A percentile compares a stretch with the other conserved stretches of the same genome.
Evolutionary conservation across 805 yeast genomes (phyloP).

Genomic region (Schwanniomyces yamadae): DNA sequence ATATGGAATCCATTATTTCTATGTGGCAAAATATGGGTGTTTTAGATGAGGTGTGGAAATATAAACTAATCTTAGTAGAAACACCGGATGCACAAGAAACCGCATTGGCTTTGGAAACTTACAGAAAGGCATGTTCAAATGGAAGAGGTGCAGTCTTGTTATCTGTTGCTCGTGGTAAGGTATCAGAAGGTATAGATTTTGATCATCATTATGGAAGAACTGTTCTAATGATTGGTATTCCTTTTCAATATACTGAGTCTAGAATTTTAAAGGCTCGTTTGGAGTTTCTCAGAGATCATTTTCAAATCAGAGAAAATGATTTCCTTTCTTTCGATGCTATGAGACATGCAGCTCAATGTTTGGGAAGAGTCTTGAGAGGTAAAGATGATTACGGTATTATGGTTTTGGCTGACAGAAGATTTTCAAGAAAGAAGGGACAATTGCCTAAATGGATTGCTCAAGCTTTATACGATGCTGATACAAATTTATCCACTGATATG

Average conservation of each 20-base stretch:
- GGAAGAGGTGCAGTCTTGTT: conserved; percentile 96
- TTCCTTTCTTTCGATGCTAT: conserved; percentile 97
- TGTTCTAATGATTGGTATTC: conserved; percentile 97
- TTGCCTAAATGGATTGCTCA: conserved; percentile 97
- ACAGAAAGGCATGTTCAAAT: conserved; percentile 92
- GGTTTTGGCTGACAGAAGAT: conserved; percentile 96
- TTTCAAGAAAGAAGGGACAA: conserved; percentile 80
- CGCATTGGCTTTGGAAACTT: conserved; percentile 90
- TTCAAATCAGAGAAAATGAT: conserved; percentile 89
- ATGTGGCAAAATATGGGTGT: conserved; percentile 99
- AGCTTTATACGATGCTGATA: conserved; percentile 86
- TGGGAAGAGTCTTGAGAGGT: conserved; percentile 96
- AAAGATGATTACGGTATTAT: conserved; percentile 98
- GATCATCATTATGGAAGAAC: conserved; percentile 98
- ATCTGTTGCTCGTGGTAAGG: conserved; percentile 98
- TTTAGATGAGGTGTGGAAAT: conserved; percentile 97
- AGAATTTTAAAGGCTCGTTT: conserved; percentile 92
- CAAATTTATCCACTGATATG: conserved; percentile 94
- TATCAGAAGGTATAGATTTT: conserved; percentile 98
- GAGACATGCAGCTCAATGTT: conserved; percentile 99
- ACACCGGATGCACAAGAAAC: conserved; percentile 99
- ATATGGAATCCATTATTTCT: conserved; percentile 96
- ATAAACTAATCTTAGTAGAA: conserved; percentile 90
- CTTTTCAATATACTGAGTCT: conserved; percentile 97
- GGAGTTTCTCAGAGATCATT: conserved; percentile 90